phyloP scores from a whole-genome alignment of 2,329 filamentous ascomycete genomes.

The Fusarium sp. region DNA sequence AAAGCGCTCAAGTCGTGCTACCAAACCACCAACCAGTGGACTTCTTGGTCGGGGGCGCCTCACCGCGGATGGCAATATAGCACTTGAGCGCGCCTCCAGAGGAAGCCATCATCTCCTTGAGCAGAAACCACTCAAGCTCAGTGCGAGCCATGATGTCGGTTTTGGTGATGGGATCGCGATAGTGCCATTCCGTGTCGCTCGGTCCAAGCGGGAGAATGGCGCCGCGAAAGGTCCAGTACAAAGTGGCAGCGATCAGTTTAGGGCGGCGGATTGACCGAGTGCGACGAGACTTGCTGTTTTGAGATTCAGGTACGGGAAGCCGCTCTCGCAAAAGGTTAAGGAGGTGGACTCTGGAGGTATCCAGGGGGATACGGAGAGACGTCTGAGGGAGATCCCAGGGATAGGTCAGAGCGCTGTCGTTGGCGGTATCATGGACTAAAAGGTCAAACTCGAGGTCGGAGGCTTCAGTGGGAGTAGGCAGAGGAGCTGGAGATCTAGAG shows the following conservation, averaged over 20 bases:
- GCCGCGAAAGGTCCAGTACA: slow-evolving; percentile 44
- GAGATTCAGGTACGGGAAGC: slow-evolving; percentile 21
- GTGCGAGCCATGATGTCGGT: slow-evolving; percentile 41
- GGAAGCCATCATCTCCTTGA: slow-evolving; percentile 45
- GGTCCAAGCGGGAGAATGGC: slow-evolving; percentile 37
- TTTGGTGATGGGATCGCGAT: slow-evolving; percentile 42
- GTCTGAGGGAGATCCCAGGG: slow-evolving; percentile 40
- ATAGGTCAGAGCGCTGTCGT: slow-evolving; percentile 42
- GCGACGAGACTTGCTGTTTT: slow-evolving; percentile 9
- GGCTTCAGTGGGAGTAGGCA: not conserved
- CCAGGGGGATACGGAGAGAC: slow-evolving; percentile 30
- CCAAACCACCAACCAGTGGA: slow-evolving; percentile 37
- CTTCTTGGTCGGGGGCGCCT: slow-evolving; percentile 17
- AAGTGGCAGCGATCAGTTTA: slow-evolving; percentile 35
- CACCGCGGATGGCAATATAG: slow-evolving; percentile 42
- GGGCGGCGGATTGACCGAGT: slow-evolving; percentile 19
- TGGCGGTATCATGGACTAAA: slow-evolving; percentile 35
- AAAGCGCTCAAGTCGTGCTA: slow-evolving; percentile 8
- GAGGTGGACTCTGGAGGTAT: slow-evolving; percentile 42
- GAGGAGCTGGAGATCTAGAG: not conserved
- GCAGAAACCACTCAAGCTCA: slow-evolving; percentile 44
- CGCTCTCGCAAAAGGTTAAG: slow-evolving; percentile 38
- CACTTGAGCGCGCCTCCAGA: slow-evolving; percentile 42
- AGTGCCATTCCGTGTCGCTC: slow-evolving; percentile 44
- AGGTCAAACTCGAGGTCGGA: slow-evolving; percentile 42